Base-by-base conservation (phyloP, 306 rosid species). In the Gleditsia sinensis region DNA sequence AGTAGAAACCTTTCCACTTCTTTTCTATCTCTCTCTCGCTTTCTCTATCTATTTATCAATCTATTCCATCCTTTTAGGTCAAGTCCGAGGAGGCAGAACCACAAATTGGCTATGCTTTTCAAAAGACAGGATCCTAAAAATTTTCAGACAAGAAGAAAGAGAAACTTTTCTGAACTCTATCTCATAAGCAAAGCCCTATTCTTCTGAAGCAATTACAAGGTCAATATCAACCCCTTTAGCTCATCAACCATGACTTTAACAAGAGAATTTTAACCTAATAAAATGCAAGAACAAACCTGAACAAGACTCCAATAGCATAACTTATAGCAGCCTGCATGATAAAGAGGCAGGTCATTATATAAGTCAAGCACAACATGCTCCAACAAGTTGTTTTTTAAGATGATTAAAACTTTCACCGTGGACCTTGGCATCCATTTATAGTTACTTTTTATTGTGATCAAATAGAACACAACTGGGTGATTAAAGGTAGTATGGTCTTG, bases 261-360 rank as follows among this genome's bases (percentile, higher is more conserved):
- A 53, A 59, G 45, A 66, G 23, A 74, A 42, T 19, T 40, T 67
- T 27, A 77, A 68, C n/a, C 73, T 9, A 6, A 27, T 54, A 71
- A 71, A 30, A 69, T 63, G 55, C 63, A 74, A 83, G 49, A 59
- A 68, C 69, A 64, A 78, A 85, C 98, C 98, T 91, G 86, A 88
- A 87, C 70, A 93, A 84, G 67, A 80, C 97, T 66, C 98, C 98
- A 14, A 77, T 75, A 0, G 79, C 95, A 48, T 93, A 93, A 83
- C 97, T 93, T 81, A 83, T 27, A 36, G 98, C 97, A 75, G 96
- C 95, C 97, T 93, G 89, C 71, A 67, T 11, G 53, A 67, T 59
- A 21, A 63, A 77, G 70, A 58, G 58, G 75, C 23, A 62, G 39
- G 30, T 82, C 59, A 70, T 51, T 21, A 42, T 37, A 69, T 80